Evolutionary conservation across 2,329 filamentous ascomycete species (phyloP), one percentile per base, ranked within the genome.

Genomic region (Metarhizium rileyi): DNA sequence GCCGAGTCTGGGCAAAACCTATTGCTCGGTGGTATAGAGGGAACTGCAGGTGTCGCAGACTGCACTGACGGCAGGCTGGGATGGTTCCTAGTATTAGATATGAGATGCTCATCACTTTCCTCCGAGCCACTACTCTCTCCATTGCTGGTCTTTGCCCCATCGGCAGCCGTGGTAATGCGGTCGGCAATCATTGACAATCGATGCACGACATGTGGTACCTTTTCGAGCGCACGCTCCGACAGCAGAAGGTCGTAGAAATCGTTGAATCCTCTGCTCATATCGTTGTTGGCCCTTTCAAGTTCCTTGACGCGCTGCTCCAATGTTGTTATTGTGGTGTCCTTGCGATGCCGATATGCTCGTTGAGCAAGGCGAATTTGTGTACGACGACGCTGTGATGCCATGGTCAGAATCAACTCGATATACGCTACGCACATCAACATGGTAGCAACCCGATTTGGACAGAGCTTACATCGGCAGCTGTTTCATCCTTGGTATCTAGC

Each of bases 291-390:
- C 14, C 75, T 73, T 51, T 84, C 78, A n/a, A 94, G 76, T 23
- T 79, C 75, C 48, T 81, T 71, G 25, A 91, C 86, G 53, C 83
- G 77, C 48, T 79, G 76, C 61, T 89, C 84, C 10, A 95, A 73
- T 1, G 79, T 80, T 26, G 80, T 77, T 50, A 95, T 91, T 5
- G 86, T 86, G 22, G 78, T 84, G 61, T 95, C 90, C 66, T 95
- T 95, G 47, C 90, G 83, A 59, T 86, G 81, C 16, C 90, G 81
- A 61, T 95, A 95, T 1, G 88, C 88, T 56, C 89, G 75, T 64
- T 95, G 90, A 2, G 90, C 90, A 49, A 91, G 77, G 23, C 90
- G 83, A 55, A 95, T 93, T 63, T 95, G 90, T 5, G 87, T 91
- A 49, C 90, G 80, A 47, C 90, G 84, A 53, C 88, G 84, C 86